These are phyloP conservation scores for Phyllosticta citriasiana DNA, from an alignment of 2,329 filamentous ascomycete genomes.

Conservation along the genomic window DNA sequence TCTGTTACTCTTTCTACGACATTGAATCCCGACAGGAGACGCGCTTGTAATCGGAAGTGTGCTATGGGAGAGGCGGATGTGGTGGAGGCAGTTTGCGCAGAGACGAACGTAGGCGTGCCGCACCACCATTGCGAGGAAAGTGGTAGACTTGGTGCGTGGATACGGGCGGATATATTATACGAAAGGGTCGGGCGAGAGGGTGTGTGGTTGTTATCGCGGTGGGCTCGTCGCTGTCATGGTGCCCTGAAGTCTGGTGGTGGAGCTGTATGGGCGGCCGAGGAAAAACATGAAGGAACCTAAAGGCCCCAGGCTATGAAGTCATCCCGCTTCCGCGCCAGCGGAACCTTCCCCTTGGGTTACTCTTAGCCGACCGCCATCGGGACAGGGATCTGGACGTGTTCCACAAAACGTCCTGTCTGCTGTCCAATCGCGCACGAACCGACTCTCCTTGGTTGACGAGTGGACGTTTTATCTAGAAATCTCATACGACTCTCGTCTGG, in stretches of 20 bases:
- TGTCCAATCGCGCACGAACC: not conserved
- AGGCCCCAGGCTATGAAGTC: conserved; percentile 5
- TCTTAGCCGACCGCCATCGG: not conserved
- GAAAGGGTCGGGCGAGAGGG: not conserved
- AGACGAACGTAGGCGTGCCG: not conserved
- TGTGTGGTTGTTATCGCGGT: not conserved
- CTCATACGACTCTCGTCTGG: conserved; percentile 4
- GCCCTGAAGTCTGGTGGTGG: not conserved
- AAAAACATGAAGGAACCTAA: conserved; percentile 1
- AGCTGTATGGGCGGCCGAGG: not conserved
- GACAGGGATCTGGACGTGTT: not conserved
- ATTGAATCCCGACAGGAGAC: conserved; percentile 25
- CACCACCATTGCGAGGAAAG: not conserved
- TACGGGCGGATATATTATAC: not conserved
- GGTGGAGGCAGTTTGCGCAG: conserved; percentile 8
- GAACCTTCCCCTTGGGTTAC: not conserved
- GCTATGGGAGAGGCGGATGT: conserved; percentile 1
- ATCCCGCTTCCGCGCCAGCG: not conserved
- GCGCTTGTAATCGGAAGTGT: conserved; percentile 19
- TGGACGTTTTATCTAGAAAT: conserved; percentile 4
- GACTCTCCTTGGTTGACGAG: not conserved
- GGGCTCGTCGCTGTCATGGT: not conserved
- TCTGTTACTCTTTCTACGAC: conserved; percentile 18
- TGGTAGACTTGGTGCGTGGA: not conserved
- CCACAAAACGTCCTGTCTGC: not conserved